Evolutionary conservation across 1,284 basidiomycete species (phyloP), one percentile per base, ranked within the genome.

Genomic region (Apiotrichum siamense): DNA sequence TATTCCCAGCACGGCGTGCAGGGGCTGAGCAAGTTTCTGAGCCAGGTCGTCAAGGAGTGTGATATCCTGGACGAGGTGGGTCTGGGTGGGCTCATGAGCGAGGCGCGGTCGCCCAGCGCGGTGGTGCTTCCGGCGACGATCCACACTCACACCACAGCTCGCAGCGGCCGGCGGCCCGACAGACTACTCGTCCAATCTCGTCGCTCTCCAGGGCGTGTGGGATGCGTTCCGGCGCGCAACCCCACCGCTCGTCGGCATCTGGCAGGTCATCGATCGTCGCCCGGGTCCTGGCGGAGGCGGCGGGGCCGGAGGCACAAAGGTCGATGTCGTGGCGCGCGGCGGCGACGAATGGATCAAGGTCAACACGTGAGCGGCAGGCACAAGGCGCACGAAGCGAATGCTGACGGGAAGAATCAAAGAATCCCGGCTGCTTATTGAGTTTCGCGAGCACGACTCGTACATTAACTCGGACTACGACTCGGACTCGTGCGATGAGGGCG

Each of bases 381-480:
- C 21, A 18, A 25, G 4, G 9, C 37, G 6, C 21, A n/a, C n/a
- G n/a, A n/a, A n/a, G n/a, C n/a, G n/a, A n/a, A n/a, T 17, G 33
- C 41, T 52, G 43, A 47, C 39, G 10, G 23, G 3, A 60, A 90
- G 87, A 9, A 82, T 85, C 12, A 89, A 85, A 62, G 85, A 86
- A 53, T 78, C 83, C 0, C 81, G 85, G 3, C 76, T 90, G 23
- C 72, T 86, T 15, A 80, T 84, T 24, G 88, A 90, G 66, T 85
- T 90, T 58, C 79, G 84, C 32, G 87, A 89, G 71, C 80, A 87
- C 40, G 88, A 90, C 61, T 87, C 86, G 0, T 89, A 88, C 68
- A 64, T 84, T 27, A 86, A 70, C 52, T 70, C 66, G 40, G 69
- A 72, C 52, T 68, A 64, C 41, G 68, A 68, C 26, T 58, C 62